These are phyloP conservation scores for Aspergillus sp. DNA, from an alignment of 2,329 filamentous ascomycete species.

Conservation along the genomic window DNA sequence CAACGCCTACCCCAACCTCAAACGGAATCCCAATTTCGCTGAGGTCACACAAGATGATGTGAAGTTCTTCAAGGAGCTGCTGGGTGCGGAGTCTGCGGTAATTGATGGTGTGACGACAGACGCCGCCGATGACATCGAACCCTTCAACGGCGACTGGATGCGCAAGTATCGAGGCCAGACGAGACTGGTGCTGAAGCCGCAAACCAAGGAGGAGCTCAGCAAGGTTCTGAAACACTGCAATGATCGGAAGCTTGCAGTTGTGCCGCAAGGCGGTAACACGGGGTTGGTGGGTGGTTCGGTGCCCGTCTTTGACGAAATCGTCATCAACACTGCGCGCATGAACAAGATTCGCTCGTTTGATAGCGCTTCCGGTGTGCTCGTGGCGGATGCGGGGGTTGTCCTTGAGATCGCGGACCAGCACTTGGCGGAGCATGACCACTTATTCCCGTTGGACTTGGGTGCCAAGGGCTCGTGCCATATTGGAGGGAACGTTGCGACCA, in stretches of 20 bases:
- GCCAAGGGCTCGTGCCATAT: conserved; percentile 96
- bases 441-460: conserved; percentile 95
- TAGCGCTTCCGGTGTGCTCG: conserved; percentile 80
- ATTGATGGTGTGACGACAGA: conserved; percentile 74
- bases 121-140: conserved; percentile 70
- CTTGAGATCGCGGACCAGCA: conserved; percentile 82
- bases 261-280: conserved; percentile 95
- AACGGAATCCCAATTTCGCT: conserved; percentile 66
- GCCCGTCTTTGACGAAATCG: conserved; percentile 96
- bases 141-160: conserved; percentile 98
- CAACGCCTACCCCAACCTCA: conserved; percentile 69
- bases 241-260: conserved; percentile 80
- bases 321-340: conserved; percentile 84
- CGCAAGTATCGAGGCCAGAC: conserved; percentile 92
- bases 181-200: conserved; percentile 77
- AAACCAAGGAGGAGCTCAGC: conserved; percentile 79
- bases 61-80: conserved; percentile 67
- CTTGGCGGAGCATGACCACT: conserved; percentile 70
- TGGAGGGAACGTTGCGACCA: conserved; percentile 91
- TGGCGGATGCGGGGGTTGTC: conserved; percentile 84
- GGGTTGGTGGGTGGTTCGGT: conserved; percentile 92
- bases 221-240: conserved; percentile 92
- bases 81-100: conserved; percentile 70
- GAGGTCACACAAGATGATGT: conserved; percentile 70
- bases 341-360: conserved; percentile 88